A percentile compares a stretch with the other conserved stretches of the same genome.
Evolutionary conservation across 140 eudicot species (phyloP).

Genomic region (Flaveria floridana): DNA sequence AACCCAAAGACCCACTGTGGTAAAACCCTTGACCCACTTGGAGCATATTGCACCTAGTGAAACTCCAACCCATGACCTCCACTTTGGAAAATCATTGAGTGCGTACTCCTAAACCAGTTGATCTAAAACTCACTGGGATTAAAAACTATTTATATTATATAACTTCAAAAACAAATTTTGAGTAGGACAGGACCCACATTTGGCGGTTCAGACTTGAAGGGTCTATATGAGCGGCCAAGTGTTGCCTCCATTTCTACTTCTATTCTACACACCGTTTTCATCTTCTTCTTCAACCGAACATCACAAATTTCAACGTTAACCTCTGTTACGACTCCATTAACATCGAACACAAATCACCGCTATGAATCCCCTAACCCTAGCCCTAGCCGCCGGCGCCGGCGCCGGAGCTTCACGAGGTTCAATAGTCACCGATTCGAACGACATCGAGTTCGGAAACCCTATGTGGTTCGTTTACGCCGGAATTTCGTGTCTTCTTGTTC

Average conservation of each 20-base stretch:
- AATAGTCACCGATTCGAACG: slow-evolving; percentile 42
- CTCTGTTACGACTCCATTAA: not conserved
- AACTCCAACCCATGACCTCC: too few relatives aligned
- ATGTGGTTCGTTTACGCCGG: slow-evolving; percentile 91
- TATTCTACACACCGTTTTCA: not conserved
- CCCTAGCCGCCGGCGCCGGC: slow-evolving; percentile 36
- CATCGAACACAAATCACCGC: not conserved
- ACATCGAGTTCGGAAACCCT: slow-evolving; percentile 59
- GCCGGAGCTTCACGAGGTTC: slow-evolving; percentile 29
- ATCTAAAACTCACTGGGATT: too few relatives aligned
- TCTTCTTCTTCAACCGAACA: slow-evolving; percentile 12
- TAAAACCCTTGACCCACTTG: too few relatives aligned
- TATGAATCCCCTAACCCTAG: slow-evolving; percentile 42
- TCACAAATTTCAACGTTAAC: not conserved
- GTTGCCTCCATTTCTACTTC: slow-evolving; percentile 21
- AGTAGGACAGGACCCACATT: slow-evolving; percentile 20
- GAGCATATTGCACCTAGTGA: too few relatives aligned
- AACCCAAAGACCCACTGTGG: too few relatives aligned
- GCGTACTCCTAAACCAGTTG: too few relatives aligned
- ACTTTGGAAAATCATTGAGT: too few relatives aligned
- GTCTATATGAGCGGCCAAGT: slow-evolving; percentile 8
- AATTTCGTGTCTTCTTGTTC: slow-evolving; percentile 60
- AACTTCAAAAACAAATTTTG: not conserved
- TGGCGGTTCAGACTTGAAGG: not conserved
- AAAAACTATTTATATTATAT: too few relatives aligned